A percentile compares a stretch with the other conserved stretches of the same genome.
phyloP scores from a whole-genome alignment of 2,329 filamentous ascomycete genomes.

The Neonectria punicea region DNA sequence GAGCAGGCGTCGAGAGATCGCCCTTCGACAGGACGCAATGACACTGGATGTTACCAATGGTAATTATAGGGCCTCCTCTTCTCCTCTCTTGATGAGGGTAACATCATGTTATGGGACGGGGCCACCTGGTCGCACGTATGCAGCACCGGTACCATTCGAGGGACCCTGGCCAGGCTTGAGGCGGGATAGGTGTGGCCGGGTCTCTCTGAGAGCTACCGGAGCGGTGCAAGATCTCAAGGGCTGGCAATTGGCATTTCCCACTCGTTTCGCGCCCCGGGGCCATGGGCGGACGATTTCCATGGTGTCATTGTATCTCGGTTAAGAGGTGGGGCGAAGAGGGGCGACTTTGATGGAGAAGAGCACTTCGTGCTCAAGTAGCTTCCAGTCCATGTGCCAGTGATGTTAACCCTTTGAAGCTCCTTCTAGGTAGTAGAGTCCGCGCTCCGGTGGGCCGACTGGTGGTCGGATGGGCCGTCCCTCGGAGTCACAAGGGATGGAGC shows the following conservation, averaged over 20 bases:
- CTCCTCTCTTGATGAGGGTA: not conserved
- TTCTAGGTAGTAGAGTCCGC: not conserved
- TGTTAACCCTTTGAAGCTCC: constrained; percentile 2
- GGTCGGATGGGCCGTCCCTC: not conserved
- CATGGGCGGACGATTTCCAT: not conserved
- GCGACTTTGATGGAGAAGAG: constrained; percentile 2
- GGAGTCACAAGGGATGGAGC: constrained; percentile 17
- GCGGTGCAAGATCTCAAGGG: constrained; percentile 18
- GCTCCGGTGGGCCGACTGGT: constrained; percentile 8
- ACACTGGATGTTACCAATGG: constrained; percentile 13
- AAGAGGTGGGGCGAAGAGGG: constrained; percentile 9
- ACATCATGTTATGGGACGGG: not conserved
- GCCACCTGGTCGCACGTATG: not conserved
- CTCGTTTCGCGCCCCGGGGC: constrained; percentile 13
- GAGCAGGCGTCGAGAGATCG: constrained; percentile 15
- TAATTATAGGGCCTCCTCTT: constrained; percentile 11
- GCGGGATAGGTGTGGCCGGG: constrained; percentile 26
- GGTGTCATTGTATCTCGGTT: constrained; percentile 26
- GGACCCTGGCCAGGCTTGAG: not conserved
- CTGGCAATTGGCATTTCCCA: constrained; percentile 11
- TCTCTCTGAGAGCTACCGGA: constrained; percentile 12
- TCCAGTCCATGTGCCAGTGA: not conserved
- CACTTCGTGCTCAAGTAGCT: not conserved
- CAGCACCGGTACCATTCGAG: no score
- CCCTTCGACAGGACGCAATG: constrained; percentile 11